Evolutionary conservation across 2,329 filamentous ascomycete species (phyloP).

Genomic region (Trichophyton rubrum): DNA sequence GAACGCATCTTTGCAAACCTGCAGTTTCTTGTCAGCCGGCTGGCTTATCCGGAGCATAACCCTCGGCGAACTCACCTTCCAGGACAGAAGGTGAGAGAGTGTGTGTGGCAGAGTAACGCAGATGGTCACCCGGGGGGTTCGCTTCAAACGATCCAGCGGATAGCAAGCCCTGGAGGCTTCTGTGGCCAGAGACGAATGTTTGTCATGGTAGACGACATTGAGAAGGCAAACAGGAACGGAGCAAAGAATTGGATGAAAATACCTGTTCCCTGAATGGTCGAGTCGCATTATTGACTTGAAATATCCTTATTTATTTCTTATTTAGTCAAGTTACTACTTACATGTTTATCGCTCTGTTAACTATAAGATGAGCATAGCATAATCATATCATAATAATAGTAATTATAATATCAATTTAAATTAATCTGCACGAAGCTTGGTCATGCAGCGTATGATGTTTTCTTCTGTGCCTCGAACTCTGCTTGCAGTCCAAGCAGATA

Average conservation of each 20-base stretch:
- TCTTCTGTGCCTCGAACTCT: not conserved
- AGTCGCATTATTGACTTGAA: not conserved
- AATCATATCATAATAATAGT: not conserved
- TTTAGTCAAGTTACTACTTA: no score
- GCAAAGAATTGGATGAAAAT: conserved; percentile 10
- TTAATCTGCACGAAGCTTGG: not conserved
- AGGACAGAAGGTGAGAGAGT: conserved; percentile 4
- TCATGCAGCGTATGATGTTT: not conserved
- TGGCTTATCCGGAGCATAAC: conserved; percentile 10
- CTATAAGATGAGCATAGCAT: not conserved
- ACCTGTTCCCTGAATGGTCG: conserved; percentile 3
- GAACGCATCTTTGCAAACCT: conserved; percentile 10
- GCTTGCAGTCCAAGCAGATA: not conserved
- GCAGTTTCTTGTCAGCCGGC: conserved; percentile 11
- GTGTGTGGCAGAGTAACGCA: conserved; percentile 3
- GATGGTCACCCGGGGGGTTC: conserved; percentile 4
- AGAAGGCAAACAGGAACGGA: conserved; percentile 5
- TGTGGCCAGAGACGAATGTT: conserved; percentile 12
- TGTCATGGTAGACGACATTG: conserved; percentile 7
- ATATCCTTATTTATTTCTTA: not conserved
- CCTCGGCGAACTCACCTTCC: conserved; percentile 6
- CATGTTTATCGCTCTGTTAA: no score
- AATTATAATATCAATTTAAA: not conserved
- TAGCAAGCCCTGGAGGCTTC: conserved; percentile 6
- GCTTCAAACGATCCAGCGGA: conserved; percentile 7